Evolutionary conservation across 2,329 filamentous ascomycete genomes (phyloP), one percentile per base, ranked within the genome.

Genomic region (Alternaria sp.): DNA sequence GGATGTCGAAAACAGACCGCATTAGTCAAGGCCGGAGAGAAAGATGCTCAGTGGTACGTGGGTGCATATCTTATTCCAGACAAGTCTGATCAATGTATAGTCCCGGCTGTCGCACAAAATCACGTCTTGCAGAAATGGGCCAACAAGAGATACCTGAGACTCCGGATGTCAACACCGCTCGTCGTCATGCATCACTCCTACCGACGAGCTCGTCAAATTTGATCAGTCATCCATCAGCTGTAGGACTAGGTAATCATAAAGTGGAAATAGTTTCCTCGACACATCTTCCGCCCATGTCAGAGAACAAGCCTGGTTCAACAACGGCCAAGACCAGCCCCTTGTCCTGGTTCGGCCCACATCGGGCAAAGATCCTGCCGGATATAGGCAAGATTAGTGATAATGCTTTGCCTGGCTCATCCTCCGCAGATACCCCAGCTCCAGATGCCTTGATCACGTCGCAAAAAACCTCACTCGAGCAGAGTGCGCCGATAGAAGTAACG

Each of bases 71-170:
- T 14, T 11, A 46, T 33, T 25, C 15, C 43, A 43, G 33, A n/a
- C 41, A 50, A 37, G 10, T 15, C 41, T 54, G 23, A 55, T 41
- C 6, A 5, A 15, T 57, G 9, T 33, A 26, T 43, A 70, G 65
- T 45, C 53, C 28, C 6, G 46, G 20, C 11, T 71, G 69, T 54
- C 68, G 51, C n/a, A 64, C 30, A 18, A 60, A 28, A 37, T 58
- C 41, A 14, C 49, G n/a, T 12, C 46, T 60, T 14, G 25, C 37
- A 9, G 30, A 55, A 12, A 41, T 15, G 23, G 46, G 43, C 4
- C 59, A 37, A 20, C 26, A 55, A n/a, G 68, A 68, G 11, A 71
- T 70, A 60, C 68, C 61, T 6, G 69, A 73, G 20, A 68, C 69
- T 9, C 68, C 71, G 6, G 50, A 63, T 30, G 30, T 44, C 14